Evolutionary conservation across 2,329 filamentous ascomycete genomes (phyloP), one percentile per base, ranked within the genome.

Genomic region (Sporothrix variecibatus): DNA sequence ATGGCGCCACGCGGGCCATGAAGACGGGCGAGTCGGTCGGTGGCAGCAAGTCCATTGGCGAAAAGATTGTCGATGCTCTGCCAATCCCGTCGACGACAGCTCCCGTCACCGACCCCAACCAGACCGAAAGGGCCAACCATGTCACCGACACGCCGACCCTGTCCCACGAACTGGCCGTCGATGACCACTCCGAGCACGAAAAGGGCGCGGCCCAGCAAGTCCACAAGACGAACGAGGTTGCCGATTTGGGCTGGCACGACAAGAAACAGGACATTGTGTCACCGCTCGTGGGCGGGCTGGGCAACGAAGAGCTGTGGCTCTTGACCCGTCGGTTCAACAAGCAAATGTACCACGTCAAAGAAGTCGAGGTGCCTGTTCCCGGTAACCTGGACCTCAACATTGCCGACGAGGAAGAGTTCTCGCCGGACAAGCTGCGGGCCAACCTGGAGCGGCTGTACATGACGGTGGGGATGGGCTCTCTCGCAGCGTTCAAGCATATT

Each of bases 371-470:
- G 67, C 82, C 88, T 8, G 86, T 88, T 0, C 87, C 92, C 0
- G 92, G 92, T 6, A 89, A 90, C 17, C 84, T 97, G 51, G 94
- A 97, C 80, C 86, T 97, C 74, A 94, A 94, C 77, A 91, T 94
- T 73, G 91, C 93, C 4, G 91, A 94, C 53, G 91, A 95, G 72
- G 93, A 96, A 77, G 92, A 95, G 74, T 96, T 96, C 80, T 93
- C 92, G 0, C 93, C 94, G 0, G 93, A 96, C 79, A 96, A 96
- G 82, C 84, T 97, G 62, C 87, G 94, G 12, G 89, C 91, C 2
- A 94, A 92, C 72, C 80, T 96, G 3, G 94, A 97, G 82, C 87
- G 94, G 17, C 84, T 96, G 12, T 97, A 97, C 80, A 94, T 94
- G 87, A 93, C 92, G 0, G 89, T 97, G 0, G 84, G 92, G 8